Evolutionary conservation across 805 yeast genomes (phyloP).

Genomic region (Starmerella kuoi): DNA sequence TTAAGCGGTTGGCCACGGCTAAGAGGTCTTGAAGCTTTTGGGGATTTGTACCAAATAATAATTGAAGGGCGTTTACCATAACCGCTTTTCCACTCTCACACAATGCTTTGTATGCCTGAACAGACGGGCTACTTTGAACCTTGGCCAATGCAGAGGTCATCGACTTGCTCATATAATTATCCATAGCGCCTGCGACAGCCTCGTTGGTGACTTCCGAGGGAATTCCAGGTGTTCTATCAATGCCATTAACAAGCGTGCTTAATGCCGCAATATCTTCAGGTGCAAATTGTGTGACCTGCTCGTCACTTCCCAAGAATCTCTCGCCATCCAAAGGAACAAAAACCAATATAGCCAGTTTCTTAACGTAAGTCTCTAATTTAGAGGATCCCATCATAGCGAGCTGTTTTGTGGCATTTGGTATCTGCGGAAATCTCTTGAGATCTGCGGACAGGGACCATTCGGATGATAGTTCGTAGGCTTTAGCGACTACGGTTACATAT

Average conservation of each 20-base stretch:
- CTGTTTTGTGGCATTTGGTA: conserved; percentile 13
- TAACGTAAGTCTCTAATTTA: conserved; percentile 14
- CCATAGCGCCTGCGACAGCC: conserved; percentile 17
- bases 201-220: conserved; percentile 20
- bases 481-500: conserved; percentile 7
- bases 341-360: conserved; percentile 33
- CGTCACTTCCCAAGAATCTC: conserved; percentile 29
- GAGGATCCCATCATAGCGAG: conserved; percentile 10
- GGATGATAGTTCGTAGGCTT: conserved; percentile 3
- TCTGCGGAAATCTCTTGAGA: conserved; percentile 20
- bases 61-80: conserved; percentile 6
- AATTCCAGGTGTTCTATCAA: conserved; percentile 9
- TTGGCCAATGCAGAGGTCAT: conserved; percentile 3
- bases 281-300: conserved; percentile 3
- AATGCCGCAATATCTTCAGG: conserved; percentile 28
- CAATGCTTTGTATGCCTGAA: conserved; percentile 3
- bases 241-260: conserved; percentile 5
- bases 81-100: conserved; percentile 14
- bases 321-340: conserved; percentile 38
- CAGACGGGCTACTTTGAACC: neutral
- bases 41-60: conserved; percentile 9
- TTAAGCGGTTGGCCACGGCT: neutral
- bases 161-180: conserved; percentile 18
- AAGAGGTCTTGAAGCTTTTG: conserved; percentile 2
- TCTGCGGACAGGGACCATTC: conserved; percentile 19